A percentile compares a stretch with the other conserved stretches of the same genome.
Conservation (phyloP, 2,329 filamentous ascomycete species). For the Malbranchea zuffiana region DNA sequence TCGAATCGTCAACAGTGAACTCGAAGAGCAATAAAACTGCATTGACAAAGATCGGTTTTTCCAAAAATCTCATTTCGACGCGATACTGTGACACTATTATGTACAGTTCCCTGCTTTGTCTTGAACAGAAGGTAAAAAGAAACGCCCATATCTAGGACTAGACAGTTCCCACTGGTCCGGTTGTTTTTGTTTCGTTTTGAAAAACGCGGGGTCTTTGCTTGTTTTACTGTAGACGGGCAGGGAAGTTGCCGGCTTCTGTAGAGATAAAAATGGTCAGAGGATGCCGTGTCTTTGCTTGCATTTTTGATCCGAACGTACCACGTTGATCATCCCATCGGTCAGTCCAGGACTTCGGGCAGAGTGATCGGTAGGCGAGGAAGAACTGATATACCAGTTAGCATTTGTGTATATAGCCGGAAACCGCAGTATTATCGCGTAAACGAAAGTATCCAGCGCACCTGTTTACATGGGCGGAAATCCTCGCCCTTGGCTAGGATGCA, state of each 20-base stretch:
- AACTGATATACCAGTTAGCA: conserved; percentile 50
- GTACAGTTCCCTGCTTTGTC: conserved; percentile 14
- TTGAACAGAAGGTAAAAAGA: too few species aligned
- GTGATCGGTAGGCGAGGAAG: conserved; percentile 88
- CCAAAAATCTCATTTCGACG: conserved; percentile 2
- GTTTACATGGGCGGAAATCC: conserved; percentile 92
- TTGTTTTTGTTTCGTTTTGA: too few species aligned
- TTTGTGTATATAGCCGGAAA: too few species aligned
- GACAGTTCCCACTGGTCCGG: too few species aligned
- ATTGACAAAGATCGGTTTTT: too few species aligned
- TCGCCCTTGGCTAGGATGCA: conserved; percentile 97
- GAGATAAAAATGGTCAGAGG: conserved; percentile 7
- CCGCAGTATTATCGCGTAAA: too few species aligned
- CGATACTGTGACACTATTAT: conserved; percentile 13
- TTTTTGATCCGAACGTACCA: conserved; percentile 49
- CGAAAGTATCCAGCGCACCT: conserved; percentile 48
- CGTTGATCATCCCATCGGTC: conserved; percentile 95
- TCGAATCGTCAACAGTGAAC: too few species aligned
- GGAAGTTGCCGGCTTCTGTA: conserved; percentile 47
- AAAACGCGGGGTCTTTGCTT: too few species aligned
- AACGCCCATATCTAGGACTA: too few species aligned
- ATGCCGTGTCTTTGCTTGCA: background rate
- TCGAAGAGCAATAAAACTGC: too few species aligned
- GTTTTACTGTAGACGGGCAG: conserved; percentile 29
- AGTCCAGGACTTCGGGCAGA: conserved; percentile 93